A percentile compares a stretch with the other conserved stretches of the same genome.
These are phyloP conservation scores for Alternaria postmessia DNA, from an alignment of 2,329 filamentous ascomycete species.

Conservation along the genomic window DNA sequence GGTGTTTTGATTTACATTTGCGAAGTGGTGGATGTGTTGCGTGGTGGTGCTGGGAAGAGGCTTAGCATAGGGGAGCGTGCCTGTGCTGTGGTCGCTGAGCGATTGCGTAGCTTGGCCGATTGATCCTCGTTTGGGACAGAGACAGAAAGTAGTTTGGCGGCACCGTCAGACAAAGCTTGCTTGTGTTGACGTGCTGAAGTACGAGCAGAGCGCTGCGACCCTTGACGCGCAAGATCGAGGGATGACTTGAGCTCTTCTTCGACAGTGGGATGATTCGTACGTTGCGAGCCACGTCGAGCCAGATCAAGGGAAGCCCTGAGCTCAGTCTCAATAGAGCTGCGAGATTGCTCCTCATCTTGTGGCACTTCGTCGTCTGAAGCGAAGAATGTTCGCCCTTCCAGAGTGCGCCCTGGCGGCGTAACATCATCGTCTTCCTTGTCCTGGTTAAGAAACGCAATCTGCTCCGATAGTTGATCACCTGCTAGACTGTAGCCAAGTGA, in stretches of 20 bases:
- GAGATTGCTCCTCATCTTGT: constrained; percentile 11
- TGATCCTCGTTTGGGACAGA: constrained; percentile 11
- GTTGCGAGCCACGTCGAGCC: constrained; percentile 37
- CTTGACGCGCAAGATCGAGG: constrained; percentile 33
- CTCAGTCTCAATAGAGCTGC: constrained; percentile 27
- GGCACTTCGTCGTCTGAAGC: constrained; percentile 33
- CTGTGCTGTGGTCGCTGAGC: constrained; percentile 41
- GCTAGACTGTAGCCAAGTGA: constrained; percentile 39
- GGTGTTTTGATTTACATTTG: constrained; percentile 3
- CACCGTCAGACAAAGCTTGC: constrained; percentile 44
- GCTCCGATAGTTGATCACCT: constrained; percentile 45
- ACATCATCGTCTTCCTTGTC: constrained; percentile 41
- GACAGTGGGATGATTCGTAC: constrained; percentile 17
- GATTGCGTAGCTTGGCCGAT: constrained; percentile 25
- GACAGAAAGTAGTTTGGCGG: constrained; percentile 39
- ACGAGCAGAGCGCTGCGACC: constrained; percentile 27
- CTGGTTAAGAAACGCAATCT: constrained; percentile 42
- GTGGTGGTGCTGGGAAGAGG: constrained; percentile 47
- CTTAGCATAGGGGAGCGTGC: constrained; percentile 37
- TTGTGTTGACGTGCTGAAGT: constrained; percentile 37
- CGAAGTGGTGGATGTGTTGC: constrained; percentile 17
- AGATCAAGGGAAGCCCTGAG: constrained; percentile 38
- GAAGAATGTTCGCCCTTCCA: constrained; percentile 42
- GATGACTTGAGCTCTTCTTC: constrained; percentile 32
- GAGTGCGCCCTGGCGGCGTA: constrained; percentile 39